Percentiles rank a stretch among this genome's conserved stretches.
Evolutionary conservation across 1,284 basidiomycete genomes (phyloP).

Genomic region (Melampsora allii-populina): DNA sequence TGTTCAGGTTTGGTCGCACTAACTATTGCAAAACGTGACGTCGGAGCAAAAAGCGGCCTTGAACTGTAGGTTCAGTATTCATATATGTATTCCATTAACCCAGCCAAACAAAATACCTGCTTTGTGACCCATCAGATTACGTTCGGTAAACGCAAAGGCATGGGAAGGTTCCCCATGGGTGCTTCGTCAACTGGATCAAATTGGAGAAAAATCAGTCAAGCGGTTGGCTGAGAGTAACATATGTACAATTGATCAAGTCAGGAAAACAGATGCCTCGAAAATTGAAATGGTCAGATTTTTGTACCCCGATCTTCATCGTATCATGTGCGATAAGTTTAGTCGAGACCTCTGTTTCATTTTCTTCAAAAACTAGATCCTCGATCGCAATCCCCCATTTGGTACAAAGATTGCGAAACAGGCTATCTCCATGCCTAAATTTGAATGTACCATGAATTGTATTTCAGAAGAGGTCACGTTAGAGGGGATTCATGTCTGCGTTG

Average conservation of each 20-base stretch:
- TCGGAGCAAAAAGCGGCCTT: slow-evolving; percentile 21
- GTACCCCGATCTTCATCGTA: neutral
- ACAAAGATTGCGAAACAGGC: slow-evolving; percentile 35
- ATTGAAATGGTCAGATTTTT: slow-evolving; percentile 31
- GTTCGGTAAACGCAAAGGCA: slow-evolving; percentile 40
- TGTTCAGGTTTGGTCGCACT: slow-evolving; percentile 29
- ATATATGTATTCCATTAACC: no score
- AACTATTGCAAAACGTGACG: slow-evolving; percentile 20
- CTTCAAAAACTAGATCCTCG: slow-evolving; percentile 31
- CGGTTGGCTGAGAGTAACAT: slow-evolving; percentile 34
- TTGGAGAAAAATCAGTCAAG: slow-evolving; percentile 42
- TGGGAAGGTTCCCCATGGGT: slow-evolving; percentile 43
- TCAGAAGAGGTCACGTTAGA: slow-evolving; percentile 26
- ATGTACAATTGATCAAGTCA: slow-evolving; percentile 29
- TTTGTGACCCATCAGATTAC: slow-evolving; percentile 13
- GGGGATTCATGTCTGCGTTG: slow-evolving; percentile 34
- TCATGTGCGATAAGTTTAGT: no score
- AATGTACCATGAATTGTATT: slow-evolving; percentile 25
- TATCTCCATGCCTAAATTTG: slow-evolving; percentile 32
- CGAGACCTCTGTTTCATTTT: neutral
- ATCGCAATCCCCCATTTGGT: slow-evolving; percentile 43
- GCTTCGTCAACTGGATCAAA: slow-evolving; percentile 39
- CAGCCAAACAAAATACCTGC: neutral
- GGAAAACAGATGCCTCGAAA: slow-evolving; percentile 18
- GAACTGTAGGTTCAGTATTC: slow-evolving; percentile 13